Evolutionary conservation across 1,284 basidiomycete genomes (phyloP), one percentile per base, ranked within the genome.

Genomic region (Rhodofomes roseus): DNA sequence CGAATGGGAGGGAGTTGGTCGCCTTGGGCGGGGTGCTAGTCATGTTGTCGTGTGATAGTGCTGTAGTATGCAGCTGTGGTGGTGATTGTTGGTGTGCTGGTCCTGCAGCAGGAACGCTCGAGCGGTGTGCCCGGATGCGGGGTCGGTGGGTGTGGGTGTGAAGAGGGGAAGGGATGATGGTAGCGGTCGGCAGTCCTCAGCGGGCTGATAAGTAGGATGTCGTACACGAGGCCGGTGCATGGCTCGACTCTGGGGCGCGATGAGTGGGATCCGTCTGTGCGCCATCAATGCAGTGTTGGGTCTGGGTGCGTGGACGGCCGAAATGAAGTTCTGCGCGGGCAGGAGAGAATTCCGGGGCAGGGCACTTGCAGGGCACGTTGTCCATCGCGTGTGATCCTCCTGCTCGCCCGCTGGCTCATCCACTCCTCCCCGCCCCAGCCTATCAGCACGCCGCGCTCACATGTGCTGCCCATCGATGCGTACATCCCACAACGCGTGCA

Each of bases 321-420:
- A n/a, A 37, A 52, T 52, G 50, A 36, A 52, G 31, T 52, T 34
- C 50, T 7, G 14, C 46, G 50, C 18, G 48, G n/a, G n/a, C n/a
- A n/a, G n/a, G n/a, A n/a, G 14, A 51, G 46, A 29, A 50, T 50
- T 50, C 48, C 12, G 48, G 27, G n/a, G n/a, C n/a, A n/a, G n/a
- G n/a, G n/a, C n/a, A n/a, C n/a, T n/a, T n/a, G 50, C 50, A 34
- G 34, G 50, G 34, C 50, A 52, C 50, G 50, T 52, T 52, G 50
- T 23, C n/a, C 14, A 22, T 36, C 22, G 50, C 50, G 50, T 52
- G 50, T 52, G 50, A 52, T 52, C 50, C 50, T 52, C 50, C 50
- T 25, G 7, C 22, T 31, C 4, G 31, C 34, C 31, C 31, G 4
- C 31, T 34, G 31, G 11, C 2, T 52, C n/a, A 20, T 14, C 37